Evolutionary conservation across 345 rosid genomes (phyloP).

Genomic region (Ailanthus altissimus): DNA sequence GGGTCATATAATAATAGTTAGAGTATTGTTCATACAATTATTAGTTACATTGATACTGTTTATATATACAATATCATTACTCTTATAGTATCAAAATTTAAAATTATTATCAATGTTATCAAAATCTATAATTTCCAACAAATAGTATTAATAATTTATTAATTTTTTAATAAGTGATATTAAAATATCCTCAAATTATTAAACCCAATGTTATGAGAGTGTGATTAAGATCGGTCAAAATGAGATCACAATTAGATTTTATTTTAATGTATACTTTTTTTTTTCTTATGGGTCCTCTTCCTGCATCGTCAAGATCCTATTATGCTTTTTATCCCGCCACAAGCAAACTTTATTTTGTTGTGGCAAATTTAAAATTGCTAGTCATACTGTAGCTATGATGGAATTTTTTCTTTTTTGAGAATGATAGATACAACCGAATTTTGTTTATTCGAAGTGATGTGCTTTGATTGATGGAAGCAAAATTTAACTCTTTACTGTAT

Average conservation of each 20-base stretch:
- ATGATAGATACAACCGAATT: neutral
- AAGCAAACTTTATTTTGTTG: neutral
- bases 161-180: too few species aligned
- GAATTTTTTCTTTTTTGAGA: constrained; percentile 3
- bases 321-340: constrained; percentile 17
- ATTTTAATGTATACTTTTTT: constrained; percentile 16
- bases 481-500: neutral
- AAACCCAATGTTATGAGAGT: constrained; percentile 20
- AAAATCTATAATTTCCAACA: too few species aligned
- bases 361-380: constrained; percentile 13
- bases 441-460: constrained; percentile 6
- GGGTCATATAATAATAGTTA: too few species aligned
- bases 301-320: constrained; percentile 20
- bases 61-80: too few species aligned
- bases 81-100: too few species aligned
- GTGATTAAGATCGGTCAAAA: constrained; percentile 6
- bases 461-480: neutral
- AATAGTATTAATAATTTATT: too few species aligned
- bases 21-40: too few species aligned
- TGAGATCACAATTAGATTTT: neutral
- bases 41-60: too few species aligned
- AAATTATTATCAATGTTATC: too few species aligned
- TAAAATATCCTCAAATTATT: too few species aligned
- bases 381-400: constrained; percentile 20
- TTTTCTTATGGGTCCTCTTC: constrained; percentile 32